phyloP scores from a whole-genome alignment of 2,329 filamentous ascomycete genomes.

The Aureobasidium subglaciale region DNA sequence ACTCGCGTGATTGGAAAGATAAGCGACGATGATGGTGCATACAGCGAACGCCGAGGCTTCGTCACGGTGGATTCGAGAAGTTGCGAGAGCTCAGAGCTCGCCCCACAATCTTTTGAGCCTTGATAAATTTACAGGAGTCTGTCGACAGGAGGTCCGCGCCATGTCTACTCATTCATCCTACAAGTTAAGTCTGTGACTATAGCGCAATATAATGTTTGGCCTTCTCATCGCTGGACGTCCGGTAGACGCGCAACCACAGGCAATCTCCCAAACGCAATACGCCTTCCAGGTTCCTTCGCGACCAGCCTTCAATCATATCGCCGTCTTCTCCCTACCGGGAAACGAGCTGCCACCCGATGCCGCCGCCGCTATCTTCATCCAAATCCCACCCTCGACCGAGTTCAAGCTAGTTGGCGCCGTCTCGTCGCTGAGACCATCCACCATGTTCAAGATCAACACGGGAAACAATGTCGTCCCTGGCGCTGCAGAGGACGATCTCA shows the following conservation, averaged over 20 bases:
- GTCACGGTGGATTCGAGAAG: constrained; percentile 5
- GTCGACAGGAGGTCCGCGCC: not conserved
- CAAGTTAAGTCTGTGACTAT: not conserved
- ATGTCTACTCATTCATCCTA: not conserved
- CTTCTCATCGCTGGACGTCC: constrained; percentile 55
- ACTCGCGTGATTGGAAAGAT: not conserved
- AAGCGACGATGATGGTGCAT: not conserved
- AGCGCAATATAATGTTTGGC: constrained; percentile 47
- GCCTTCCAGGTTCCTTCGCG: constrained; percentile 57
- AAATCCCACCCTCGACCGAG: constrained; percentile 52
- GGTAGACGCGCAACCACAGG: constrained; percentile 50
- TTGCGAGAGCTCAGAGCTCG: constrained; percentile 5
- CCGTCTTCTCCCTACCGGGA: constrained; percentile 81
- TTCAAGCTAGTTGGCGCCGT: constrained; percentile 87
- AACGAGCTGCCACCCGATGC: constrained; percentile 64
- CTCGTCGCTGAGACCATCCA: constrained; percentile 81
- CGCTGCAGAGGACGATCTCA: constrained; percentile 43
- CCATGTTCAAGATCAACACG: constrained; percentile 69
- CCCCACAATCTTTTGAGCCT: constrained; percentile 3
- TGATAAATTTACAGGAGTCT: not conserved
- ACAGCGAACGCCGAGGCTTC: not conserved
- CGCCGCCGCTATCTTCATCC: constrained; percentile 85
- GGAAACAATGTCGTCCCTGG: constrained; percentile 33
- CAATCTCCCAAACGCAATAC: constrained; percentile 54
- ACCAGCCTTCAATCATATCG: constrained; percentile 63